Evolutionary conservation across 176 grass and related monocot species (phyloP).

Genomic region (Areca catechu): DNA sequence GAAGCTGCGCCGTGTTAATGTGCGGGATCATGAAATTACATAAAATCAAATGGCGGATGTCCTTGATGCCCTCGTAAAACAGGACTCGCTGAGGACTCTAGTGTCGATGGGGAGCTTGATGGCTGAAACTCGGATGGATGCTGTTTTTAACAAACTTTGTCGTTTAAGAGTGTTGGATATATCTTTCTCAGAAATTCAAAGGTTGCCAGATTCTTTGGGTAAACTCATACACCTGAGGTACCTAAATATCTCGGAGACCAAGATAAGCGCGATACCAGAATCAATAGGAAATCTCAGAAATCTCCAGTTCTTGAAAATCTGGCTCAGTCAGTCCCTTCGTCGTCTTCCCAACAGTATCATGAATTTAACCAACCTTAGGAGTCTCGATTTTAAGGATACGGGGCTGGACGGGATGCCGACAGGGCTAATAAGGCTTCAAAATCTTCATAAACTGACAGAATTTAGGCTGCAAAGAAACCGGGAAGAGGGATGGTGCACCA

Average conservation of each 20-base stretch:
- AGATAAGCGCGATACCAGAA: slow-evolving; percentile 46
- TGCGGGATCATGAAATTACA: no score
- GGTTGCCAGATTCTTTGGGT: slow-evolving; percentile 44
- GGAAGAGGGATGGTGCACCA: no score
- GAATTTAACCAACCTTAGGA: no score
- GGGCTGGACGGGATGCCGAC: no score
- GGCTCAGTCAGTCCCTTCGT: no score
- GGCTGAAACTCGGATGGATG: slow-evolving; percentile 28
- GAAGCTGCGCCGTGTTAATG: slow-evolving; percentile 23
- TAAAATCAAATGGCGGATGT: slow-evolving; percentile 23
- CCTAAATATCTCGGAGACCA: slow-evolving; percentile 57
- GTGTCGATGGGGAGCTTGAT: slow-evolving; percentile 8
- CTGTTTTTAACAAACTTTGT: slow-evolving; percentile 29
- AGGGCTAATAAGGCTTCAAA: no score
- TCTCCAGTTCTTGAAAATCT: slow-evolving; percentile 41
- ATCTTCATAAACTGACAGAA: no score
- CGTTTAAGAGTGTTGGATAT: slow-evolving; percentile 53
- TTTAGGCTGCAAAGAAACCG: no score
- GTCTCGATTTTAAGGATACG: no score
- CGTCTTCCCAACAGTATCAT: no score
- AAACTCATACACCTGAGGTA: slow-evolving; percentile 52
- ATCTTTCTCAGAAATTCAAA: slow-evolving; percentile 35
- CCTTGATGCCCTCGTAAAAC: slow-evolving; percentile 29
- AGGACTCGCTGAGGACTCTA: slow-evolving; percentile 41
- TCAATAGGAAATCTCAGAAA: slow-evolving; percentile 33